Conservation (phyloP, 768 basidiomycete genomes). For the Tulasnella sp. region DNA sequence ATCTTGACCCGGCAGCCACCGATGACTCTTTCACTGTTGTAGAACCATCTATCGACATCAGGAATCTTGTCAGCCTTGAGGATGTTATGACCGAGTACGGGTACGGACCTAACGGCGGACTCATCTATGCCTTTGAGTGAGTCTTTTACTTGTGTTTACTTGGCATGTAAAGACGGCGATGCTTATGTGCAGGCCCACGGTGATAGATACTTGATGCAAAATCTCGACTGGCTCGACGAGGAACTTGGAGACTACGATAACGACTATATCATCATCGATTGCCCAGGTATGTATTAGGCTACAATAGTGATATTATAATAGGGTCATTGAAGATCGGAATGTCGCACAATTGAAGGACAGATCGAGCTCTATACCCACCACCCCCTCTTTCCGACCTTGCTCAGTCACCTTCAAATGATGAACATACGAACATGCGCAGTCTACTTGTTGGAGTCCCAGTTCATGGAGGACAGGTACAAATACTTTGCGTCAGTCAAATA, state of each 20-base stretch:
- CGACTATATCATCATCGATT: conserved; percentile 90
- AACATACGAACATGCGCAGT: conserved; percentile 79
- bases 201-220: conserved; percentile 81
- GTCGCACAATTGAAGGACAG: conserved; percentile 50
- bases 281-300: conserved; percentile 48
- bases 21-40: conserved; percentile 73
- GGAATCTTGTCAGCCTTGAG: conserved; percentile 79
- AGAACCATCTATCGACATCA: conserved; percentile 86
- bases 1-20: conserved; percentile 90
- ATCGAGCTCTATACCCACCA: conserved; percentile 99
- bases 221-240: conserved; percentile 98
- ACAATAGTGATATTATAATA: neutral
- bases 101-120: conserved; percentile 93
- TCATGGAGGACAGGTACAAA: conserved; percentile 98
- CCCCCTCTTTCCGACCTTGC: conserved; percentile 85
- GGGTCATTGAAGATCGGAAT: no score
- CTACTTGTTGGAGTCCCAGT: conserved; percentile 94
- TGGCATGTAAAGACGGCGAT: no score
- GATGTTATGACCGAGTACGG: conserved; percentile 94
- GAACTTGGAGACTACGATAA: conserved; percentile 90
- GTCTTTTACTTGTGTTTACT: conserved; percentile 35
- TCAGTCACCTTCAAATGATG: conserved; percentile 59
- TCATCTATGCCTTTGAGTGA: conserved; percentile 99
- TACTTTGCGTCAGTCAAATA: conserved; percentile 64
- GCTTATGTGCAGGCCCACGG: neutral